Evolutionary conservation across 129 eudicot genomes (phyloP).

Genomic region (Artemisia tridentata): DNA sequence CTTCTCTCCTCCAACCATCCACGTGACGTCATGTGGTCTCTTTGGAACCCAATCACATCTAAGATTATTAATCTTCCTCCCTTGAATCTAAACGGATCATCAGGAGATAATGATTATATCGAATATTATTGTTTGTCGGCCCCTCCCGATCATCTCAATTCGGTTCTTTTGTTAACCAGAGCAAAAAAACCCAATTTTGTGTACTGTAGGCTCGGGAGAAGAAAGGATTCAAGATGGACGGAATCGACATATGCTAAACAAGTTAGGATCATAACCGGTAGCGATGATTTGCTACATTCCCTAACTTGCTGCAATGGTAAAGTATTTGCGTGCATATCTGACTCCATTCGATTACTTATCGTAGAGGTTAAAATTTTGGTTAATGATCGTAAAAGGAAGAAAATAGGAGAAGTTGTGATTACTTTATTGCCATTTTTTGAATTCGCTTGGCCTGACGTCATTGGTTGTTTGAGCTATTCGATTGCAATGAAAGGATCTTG

Average conservation of each 20-base stretch:
- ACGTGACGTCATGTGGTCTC: no score
- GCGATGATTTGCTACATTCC: background rate
- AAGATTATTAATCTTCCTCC: background rate
- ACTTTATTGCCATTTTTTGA: no score
- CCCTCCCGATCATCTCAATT: conserved; percentile 1
- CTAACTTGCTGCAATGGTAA: background rate
- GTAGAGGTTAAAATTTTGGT: no score
- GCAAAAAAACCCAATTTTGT: background rate
- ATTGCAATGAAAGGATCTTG: no score
- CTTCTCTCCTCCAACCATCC: background rate
- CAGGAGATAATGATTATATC: background rate
- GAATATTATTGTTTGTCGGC: background rate
- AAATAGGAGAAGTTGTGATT: no score
- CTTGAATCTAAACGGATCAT: background rate
- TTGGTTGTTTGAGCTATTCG: no score
- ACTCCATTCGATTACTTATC: no score
- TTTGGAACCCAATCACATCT: no score
- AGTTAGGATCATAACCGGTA: background rate
- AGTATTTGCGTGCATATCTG: background rate
- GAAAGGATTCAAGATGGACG: background rate
- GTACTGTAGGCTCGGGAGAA: background rate
- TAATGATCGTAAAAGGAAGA: no score
- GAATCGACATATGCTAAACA: background rate
- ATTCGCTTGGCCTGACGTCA: no score
- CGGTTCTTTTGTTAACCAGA: background rate